Conservation (phyloP, 495 filamentous ascomycete genomes). For the Letharia lupina region DNA sequence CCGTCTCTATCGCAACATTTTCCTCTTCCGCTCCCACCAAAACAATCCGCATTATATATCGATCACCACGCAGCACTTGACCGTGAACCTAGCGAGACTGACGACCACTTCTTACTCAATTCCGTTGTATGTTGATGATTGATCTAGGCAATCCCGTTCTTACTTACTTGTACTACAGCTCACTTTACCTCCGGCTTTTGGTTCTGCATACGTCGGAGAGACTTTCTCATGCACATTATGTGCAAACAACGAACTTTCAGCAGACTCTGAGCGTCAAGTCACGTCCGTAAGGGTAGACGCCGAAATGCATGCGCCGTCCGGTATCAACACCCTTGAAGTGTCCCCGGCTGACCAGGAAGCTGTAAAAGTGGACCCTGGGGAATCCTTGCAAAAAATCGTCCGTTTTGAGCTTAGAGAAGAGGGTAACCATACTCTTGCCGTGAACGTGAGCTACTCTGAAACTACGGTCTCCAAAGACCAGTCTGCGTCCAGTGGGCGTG, state of each 20-base stretch:
- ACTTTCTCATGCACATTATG: constrained; percentile 90
- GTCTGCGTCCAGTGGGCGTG: constrained; percentile 48
- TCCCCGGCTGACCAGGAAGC: constrained; percentile 34
- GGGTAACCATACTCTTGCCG: constrained; percentile 86
- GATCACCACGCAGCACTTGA: constrained; percentile 44
- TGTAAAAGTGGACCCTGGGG: constrained; percentile 48
- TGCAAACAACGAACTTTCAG: constrained; percentile 74
- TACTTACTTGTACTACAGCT: constrained; percentile 38
- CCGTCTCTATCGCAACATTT: constrained; percentile 49
- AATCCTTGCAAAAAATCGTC: constrained; percentile 74
- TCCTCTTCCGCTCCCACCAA: constrained; percentile 41
- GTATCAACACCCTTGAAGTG: constrained; percentile 49
- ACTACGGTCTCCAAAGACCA: constrained; percentile 35
- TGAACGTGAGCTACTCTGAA: constrained; percentile 85
- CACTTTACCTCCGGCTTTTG: constrained; percentile 88
- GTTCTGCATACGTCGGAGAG: constrained; percentile 90
- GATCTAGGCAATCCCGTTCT: not conserved
- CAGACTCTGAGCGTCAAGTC: constrained; percentile 44
- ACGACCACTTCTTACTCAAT: constrained; percentile 50
- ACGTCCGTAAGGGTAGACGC: constrained; percentile 74
- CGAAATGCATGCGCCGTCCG: constrained; percentile 87
- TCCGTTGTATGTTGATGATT: constrained; percentile 40
- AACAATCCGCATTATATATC: constrained; percentile 36
- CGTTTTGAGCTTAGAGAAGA: constrained; percentile 87
- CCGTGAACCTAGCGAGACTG: constrained; percentile 40